Base-by-base conservation (phyloP, 345 rosid species). In the Gossypium rotundifolium region DNA sequence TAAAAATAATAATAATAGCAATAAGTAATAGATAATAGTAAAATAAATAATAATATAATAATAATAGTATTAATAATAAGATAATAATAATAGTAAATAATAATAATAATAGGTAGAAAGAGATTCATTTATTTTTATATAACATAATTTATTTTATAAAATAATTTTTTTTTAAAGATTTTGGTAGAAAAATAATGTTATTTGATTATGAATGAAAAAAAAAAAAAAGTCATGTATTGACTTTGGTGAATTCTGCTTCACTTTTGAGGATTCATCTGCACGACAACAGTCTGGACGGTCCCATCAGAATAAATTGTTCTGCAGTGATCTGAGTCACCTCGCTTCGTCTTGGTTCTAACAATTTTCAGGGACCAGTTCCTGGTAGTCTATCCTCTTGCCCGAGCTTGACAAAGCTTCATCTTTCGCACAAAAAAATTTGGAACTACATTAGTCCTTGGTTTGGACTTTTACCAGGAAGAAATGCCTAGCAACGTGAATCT, bases 231-330 rank as follows among this genome's bases (percentile, higher is more conserved):
- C 38, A 4, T 33, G 38, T 33, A 4, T 33, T 33, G 38, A 29
- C 85, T 3, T 46, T 82, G 72, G 76, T 70, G 48, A 81, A 80
- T 74, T 84, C 87, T 12, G 73, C 76, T 33, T 79, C 84, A 23
- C 77, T 81, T 72, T 6, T n/a, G n/a, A 29, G 8, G 42, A 74
- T 81, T 52, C 1, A 77, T 74, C 58, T 81, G 38, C 8, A 2
- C 48, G 73, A 75, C 49, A 84, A 81, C 67, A 49, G 74, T 51
- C 65, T 81, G 8, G 7, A 25, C 23, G 84, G 83, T 71, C 74
- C 74, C 0, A 60, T 81, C 17, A 64, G 57, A 44, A 9, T 84
- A 46, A 78, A 84, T 20, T 82, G 87, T 49, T 77, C 87, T 44
- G 75, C 83, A 46, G 78, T 81, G 82, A 25, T 20, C 25, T 64